Conservation (phyloP, 257 asterid species). For the Cordia subcordata region DNA sequence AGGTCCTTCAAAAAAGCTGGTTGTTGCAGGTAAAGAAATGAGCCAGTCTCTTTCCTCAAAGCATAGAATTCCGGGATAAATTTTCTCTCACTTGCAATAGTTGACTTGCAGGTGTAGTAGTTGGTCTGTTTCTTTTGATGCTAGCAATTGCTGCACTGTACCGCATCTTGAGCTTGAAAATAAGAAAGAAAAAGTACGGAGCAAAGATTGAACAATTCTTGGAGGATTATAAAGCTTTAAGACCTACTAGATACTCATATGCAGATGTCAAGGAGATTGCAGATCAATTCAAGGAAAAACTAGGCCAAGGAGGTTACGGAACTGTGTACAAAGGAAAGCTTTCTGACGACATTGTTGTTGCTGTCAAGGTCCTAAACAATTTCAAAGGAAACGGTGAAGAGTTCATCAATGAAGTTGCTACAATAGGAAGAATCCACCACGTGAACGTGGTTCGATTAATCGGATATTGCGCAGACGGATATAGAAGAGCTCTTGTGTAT, state of each 20-base stretch:
- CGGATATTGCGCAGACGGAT: constrained; percentile 77
- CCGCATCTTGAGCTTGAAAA: not conserved
- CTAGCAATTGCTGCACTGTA: not conserved
- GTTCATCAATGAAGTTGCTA: constrained; percentile 59
- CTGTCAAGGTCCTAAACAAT: constrained; percentile 55
- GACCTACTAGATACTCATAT: constrained; percentile 58
- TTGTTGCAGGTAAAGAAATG: constrained; percentile 4
- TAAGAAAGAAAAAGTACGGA: constrained; percentile 31
- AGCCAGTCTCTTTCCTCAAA: too few relatives aligned
- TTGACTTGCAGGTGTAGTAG: constrained; percentile 9
- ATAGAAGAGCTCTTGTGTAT: constrained; percentile 53
- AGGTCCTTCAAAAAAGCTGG: constrained; percentile 32
- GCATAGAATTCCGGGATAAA: not conserved
- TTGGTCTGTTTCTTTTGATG: not conserved
- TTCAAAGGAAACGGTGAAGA: constrained; percentile 63
- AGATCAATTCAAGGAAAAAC: constrained; percentile 34
- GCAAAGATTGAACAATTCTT: constrained; percentile 37
- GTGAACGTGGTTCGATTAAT: constrained; percentile 61
- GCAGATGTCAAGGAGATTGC: constrained; percentile 54
- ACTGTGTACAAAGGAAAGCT: constrained; percentile 62
- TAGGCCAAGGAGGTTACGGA: constrained; percentile 75
- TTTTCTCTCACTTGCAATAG: not conserved
- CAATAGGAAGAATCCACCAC: constrained; percentile 71
- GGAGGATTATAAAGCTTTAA: constrained; percentile 56
- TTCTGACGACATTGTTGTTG: constrained; percentile 45